Base-by-base conservation (phyloP, 768 basidiomycete genomes). In the Paxillus involutus region DNA sequence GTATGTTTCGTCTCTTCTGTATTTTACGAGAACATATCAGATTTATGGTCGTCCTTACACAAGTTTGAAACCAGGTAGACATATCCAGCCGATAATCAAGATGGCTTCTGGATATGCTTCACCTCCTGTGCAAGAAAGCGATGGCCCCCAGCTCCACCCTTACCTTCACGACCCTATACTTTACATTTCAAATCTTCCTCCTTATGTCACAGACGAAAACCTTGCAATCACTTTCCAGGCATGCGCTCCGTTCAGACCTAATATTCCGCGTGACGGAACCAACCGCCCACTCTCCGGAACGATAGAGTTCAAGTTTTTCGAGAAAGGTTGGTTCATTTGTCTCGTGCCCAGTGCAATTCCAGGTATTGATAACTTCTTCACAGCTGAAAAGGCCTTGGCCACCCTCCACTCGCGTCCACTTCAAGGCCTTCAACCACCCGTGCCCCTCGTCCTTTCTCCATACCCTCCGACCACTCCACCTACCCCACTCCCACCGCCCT, bases 351-450 rank as follows among this genome's bases (percentile, higher is more conserved):
- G 56, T 45, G 26, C 51, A 16, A 40, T 36, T 45, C 29, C 51
- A 16, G 47, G 59, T 33, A 55, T 59, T 41, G 11, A 60, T 43
- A 7, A 12, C 19, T 19, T 46, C 30, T 30, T 57, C 30, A 12
- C 53, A 94, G 93, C 93, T 58, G 91, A 94, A 73, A 94, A 92
- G 70, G 93, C 93, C 13, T 77, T 94, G 24, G 86, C 91, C 13
- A 93, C 87, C 10, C 77, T 94, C 44, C 88, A 93, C 70, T 81
- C 83, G 59, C 86, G 88, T 59, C 81, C 81, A 41, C 78, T 93
- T 40, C 86, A 85, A 11, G 81, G 77, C 48, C 65, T 83, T 21
- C 71, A 76, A 17, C 84, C 87, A 2, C 75, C 83, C 3, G 82
- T 85, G 2, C 72, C 75, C 49, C 76, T 94, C 44, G 78, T 85